These are phyloP conservation scores for Lepidium campestre DNA, from an alignment of 441 rosid genomes.

Conservation along the genomic window DNA sequence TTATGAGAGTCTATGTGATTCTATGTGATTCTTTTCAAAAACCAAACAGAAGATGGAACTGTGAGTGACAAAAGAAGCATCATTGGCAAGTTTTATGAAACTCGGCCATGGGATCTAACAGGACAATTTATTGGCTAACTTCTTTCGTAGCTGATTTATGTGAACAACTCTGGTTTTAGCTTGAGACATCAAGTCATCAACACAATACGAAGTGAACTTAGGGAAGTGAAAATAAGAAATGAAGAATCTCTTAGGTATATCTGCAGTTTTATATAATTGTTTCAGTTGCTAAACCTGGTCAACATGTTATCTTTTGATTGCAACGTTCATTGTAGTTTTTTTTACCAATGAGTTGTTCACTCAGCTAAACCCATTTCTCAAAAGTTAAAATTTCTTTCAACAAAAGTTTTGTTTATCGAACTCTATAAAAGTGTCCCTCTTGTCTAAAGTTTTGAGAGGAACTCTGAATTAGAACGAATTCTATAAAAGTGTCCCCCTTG, in stretches of 20 bases:
- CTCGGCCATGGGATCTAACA: constrained; percentile 65
- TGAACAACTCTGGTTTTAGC: neutral
- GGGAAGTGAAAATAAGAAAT: neutral
- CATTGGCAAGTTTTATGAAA: constrained; percentile 63
- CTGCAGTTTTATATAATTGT: neutral
- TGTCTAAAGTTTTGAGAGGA: too few relatives aligned
- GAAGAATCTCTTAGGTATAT: neutral
- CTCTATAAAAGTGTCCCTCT: too few relatives aligned
- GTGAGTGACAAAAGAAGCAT: constrained; percentile 64
- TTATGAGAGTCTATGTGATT: too few relatives aligned
- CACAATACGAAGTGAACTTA: neutral
- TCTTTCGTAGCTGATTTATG: neutral
- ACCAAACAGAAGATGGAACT: constrained; percentile 52
- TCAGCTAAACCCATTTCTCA: neutral
- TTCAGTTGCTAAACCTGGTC: neutral
- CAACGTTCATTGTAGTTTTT: neutral
- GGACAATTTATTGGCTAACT: constrained; percentile 54
- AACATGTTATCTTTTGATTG: neutral
- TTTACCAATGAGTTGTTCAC: too few relatives aligned
- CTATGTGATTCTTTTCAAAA: too few relatives aligned
- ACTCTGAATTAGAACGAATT: too few relatives aligned
- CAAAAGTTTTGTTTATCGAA: too few relatives aligned
- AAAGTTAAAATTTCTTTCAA: neutral
- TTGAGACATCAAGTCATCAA: neutral
- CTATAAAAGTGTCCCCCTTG: too few relatives aligned